Base-by-base conservation (phyloP, 2,329 filamentous ascomycete genomes). In the Knufia petricola region DNA sequence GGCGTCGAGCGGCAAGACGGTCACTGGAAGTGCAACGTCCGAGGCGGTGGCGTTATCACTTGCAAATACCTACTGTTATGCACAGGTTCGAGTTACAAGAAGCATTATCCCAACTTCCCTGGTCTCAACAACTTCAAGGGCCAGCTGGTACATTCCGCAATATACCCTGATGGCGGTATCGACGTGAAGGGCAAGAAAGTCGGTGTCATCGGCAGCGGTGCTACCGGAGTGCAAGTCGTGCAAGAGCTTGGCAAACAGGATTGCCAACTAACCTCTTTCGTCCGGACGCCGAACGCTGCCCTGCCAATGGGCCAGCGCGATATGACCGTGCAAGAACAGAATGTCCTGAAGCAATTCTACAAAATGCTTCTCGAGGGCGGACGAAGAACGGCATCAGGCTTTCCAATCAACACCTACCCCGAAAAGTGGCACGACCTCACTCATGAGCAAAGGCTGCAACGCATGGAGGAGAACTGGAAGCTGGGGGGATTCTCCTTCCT, bases 271-370 rank as follows among this genome's bases (percentile, higher is more conserved):
- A 72, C 65, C 3, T 56, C 64, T 1, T 66, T 84, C 61, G 78
- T 84, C 57, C 73, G 82, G 7, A 84, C 79, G 1, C 81, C 82
- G 0, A 85, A 84, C 54, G 63, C 80, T 3, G 76, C 76, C 1
- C 58, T 84, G 1, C 79, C 79, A 0, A 82, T 85, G 78, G 66
- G 69, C 1, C 71, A 76, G 50, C 64, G 66, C 2, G 81, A 77
- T 63, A 67, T 75, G 0, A 63, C 62, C 2, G 66, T 61, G 0
- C 63, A 76, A 0, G 75, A 78, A 56, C 62, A 71, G 37, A 62
- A 69, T 15, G 4, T 3, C 7, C 10, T 46, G 20, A 26, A 24
- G 13, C 28, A 24, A n/a, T 19, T 36, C 20, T 21, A 21, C 7
- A 46, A 37, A 4, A 2, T 20, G 10, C 15, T 21, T 19, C 19